Conservation (phyloP, 1,284 basidiomycete species). For the Ganoderma leucocontextum region DNA sequence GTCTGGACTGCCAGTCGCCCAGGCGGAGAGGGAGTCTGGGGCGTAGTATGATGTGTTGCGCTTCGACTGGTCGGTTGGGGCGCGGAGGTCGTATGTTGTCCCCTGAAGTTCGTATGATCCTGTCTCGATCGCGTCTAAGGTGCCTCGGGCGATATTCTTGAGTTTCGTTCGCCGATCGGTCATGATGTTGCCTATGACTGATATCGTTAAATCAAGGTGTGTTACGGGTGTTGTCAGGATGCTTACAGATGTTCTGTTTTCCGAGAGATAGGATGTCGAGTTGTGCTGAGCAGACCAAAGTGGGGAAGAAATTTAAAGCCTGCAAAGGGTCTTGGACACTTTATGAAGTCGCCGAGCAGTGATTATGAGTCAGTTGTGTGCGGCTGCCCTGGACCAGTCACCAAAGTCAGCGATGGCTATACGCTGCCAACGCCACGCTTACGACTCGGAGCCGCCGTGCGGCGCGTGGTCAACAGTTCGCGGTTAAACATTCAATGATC, state of each 20-base stretch:
- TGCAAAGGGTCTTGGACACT: background rate
- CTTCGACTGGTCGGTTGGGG: conserved; percentile 43
- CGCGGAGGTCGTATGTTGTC: conserved; percentile 43
- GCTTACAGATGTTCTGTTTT: background rate
- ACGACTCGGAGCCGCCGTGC: background rate
- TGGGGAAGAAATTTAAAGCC: background rate
- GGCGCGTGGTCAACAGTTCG: too few relatives aligned
- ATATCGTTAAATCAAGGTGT: background rate
- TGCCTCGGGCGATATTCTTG: conserved; percentile 42
- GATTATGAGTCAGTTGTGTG: background rate
- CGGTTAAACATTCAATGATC: background rate
- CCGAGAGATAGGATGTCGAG: background rate
- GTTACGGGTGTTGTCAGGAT: background rate
- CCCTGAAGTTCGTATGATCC: conserved; percentile 40
- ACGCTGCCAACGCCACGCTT: background rate
- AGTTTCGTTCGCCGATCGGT: conserved; percentile 30
- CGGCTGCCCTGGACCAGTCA: background rate
- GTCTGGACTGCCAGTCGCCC: conserved; percentile 40
- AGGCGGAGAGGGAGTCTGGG: conserved; percentile 49
- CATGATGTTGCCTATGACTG: background rate
- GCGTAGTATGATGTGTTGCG: conserved; percentile 52
- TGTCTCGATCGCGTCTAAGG: conserved; percentile 43
- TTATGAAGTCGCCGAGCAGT: background rate
- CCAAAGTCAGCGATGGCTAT: background rate
- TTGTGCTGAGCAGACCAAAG: background rate